Evolutionary conservation across 805 yeast species (phyloP).

Genomic region (Clavispora phyllophila): DNA sequence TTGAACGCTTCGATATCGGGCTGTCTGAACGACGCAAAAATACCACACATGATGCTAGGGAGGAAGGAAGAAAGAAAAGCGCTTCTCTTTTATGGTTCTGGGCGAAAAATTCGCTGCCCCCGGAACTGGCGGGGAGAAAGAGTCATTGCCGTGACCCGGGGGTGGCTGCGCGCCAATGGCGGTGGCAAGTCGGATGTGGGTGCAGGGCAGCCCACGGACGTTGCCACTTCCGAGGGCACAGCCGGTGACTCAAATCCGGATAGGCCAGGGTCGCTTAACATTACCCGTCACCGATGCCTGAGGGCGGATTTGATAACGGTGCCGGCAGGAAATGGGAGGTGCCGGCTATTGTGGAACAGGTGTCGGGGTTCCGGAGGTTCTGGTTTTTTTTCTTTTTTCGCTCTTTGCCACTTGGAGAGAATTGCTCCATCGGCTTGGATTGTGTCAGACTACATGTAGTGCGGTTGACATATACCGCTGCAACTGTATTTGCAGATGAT

Average conservation of each 20-base stretch:
- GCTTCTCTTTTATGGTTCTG: background rate
- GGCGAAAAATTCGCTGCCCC: background rate
- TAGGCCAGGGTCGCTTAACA: background rate
- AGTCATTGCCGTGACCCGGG: background rate
- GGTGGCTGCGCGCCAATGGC: background rate
- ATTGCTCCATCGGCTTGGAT: too few relatives aligned
- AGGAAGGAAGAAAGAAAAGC: background rate
- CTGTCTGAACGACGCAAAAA: constrained; percentile 86
- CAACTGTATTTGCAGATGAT: too few relatives aligned
- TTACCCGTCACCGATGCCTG: background rate
- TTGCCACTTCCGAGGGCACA: background rate
- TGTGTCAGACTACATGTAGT: too few relatives aligned
- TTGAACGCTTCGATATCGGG: constrained; percentile 77
- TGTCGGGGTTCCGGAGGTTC: too few relatives aligned
- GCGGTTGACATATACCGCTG: too few relatives aligned
- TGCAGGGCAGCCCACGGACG: background rate
- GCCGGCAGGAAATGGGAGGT: too few relatives aligned
- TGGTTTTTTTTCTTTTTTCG: too few relatives aligned
- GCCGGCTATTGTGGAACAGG: too few relatives aligned
- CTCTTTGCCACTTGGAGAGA: too few relatives aligned
- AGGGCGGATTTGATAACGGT: too few relatives aligned
- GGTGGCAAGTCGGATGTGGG: background rate
- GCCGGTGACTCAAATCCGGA: constrained; percentile 1
- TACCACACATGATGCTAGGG: constrained; percentile 78
- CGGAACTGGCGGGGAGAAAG: background rate